Evolutionary conservation across 805 yeast species (phyloP), one percentile per base, ranked within the genome.

Genomic region (Candida montana): DNA sequence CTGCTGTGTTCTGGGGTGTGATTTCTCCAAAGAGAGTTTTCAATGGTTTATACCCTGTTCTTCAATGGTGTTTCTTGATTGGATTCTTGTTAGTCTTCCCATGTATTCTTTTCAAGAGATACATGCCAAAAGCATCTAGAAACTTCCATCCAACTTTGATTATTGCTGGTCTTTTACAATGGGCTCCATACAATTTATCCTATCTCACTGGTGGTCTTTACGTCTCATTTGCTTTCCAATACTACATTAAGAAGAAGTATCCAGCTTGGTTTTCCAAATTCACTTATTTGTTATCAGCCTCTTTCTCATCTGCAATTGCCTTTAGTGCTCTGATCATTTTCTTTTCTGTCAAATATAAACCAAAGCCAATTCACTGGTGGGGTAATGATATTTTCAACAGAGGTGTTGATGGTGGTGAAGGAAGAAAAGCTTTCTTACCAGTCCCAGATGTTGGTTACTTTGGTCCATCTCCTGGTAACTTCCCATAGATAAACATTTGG

Each of bases 51-150:
- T 81, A 81, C 53, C 86, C 87, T 1, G 63, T 72, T 12, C 62
- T 81, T 44, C 74, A 76, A 55, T 81, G 78, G 74, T 75, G 83
- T 47, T 81, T 81, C 67, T 63, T 81, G 24, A 64, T 77, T 41
- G 87, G 88, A 7, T 58, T 57, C 43, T 47, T 71, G 48, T 33
- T 58, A 5, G 64, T 61, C 7, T 9, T 60, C 7, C 64, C 52
- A 10, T 61, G 63, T 45, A 59, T 62, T 33, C 48, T 46, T 4
- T 32, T 61, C 46, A 62, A 56, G 45, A 57, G 45, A 31, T 42
- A 40, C 65, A 37, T 45, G 37, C 56, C 61, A 27, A 51, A 39
- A 10, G 69, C 39, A 12, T 28, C 33, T n/a, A 45, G 40, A 23
- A 24, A 36, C 16, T 37, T 75, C 51, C 73, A 74, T 41, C 81